Base-by-base conservation (phyloP, 257 asterid genomes). In the Primulina huaijiensis region DNA sequence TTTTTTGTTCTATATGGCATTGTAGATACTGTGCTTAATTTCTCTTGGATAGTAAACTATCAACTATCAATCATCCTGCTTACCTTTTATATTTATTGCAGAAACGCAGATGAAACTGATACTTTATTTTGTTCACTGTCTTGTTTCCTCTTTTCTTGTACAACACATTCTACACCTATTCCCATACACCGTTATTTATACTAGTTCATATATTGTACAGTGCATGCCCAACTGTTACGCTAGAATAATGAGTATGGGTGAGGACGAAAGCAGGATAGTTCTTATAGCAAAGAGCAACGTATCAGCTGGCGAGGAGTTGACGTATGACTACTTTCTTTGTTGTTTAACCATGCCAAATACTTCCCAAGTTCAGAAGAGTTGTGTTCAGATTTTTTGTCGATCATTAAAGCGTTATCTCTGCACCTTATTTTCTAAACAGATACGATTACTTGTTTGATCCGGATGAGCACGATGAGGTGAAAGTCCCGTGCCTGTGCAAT, bases 171-270 rank as follows among this genome's bases (percentile, higher is more conserved):
- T 20, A 31, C 16, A 35, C 25, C 50, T 65, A 43, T 40, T 53
- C 4, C 34, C 25, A 20, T 64, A 31, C 29, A 37, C 7, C 17
- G 6, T 40, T 53, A 66, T 60, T 31, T 60, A 35, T 68, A 37
- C 21, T 60, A 10, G 40, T 62, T 30, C 67, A 14, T 61, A 62
- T 68, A 16, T 74, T 37, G 12, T 79, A 78, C 91, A 94, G 99
- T 94, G 99, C 80, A 88, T 80, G 95, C 99, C 99, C 43, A 94
- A 85, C 70, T 94, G 98, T 77, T 89, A 94, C 27, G 96, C 98
- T 9, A 88, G 99, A 84, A 94, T 91, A 52, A 76, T 89, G 94
- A 82, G 88, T 71, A 60, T 82, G 74, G 87, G 89, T 25, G 78
- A 86, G 72, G 90, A 90, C 25, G 92, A 89, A 76, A 91, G 92